A percentile compares a stretch with the other conserved stretches of the same genome.
phyloP scores from a whole-genome alignment of 768 basidiomycete genomes.

The Aureoboletus auriporus region DNA sequence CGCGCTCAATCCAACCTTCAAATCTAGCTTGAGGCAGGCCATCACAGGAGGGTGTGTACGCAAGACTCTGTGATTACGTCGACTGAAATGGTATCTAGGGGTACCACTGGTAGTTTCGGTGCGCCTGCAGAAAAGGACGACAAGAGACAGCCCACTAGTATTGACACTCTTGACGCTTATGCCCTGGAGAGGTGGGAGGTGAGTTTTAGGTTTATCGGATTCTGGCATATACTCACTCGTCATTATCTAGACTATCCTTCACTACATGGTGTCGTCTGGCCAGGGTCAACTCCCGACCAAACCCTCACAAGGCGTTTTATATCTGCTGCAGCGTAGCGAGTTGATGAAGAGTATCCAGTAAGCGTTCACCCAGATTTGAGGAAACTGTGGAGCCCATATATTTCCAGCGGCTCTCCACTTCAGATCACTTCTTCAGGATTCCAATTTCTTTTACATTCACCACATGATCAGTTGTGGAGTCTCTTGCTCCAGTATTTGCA shows the following conservation, averaged over 20 bases:
- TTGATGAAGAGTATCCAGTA: conserved; percentile 78
- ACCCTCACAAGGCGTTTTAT: conserved; percentile 81
- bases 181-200: conserved; percentile 93
- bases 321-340: conserved; percentile 77
- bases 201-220: conserved; percentile 14
- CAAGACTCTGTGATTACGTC: conserved; percentile 1
- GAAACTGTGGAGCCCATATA: not conserved
- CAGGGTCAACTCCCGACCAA: conserved; percentile 69
- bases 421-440: conserved; percentile 94
- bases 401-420: conserved; percentile 47
- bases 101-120: conserved; percentile 80
- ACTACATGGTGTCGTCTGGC: conserved; percentile 96
- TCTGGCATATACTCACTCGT: not conserved
- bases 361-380: conserved; percentile 19
- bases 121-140: conserved; percentile 65
- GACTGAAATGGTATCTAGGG: conserved; percentile 39
- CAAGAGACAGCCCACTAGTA: conserved; percentile 47
- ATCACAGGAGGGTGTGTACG: conserved; percentile 77
- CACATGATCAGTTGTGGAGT: conserved; percentile 95
- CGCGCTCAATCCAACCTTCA: conserved; percentile 71
- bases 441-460: conserved; percentile 92
- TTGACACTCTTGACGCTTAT: conserved; percentile 70
- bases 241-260: conserved; percentile 75
- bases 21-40: conserved; percentile 74
- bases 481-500: conserved; percentile 86